Percentiles rank a stretch among this genome's conserved stretches.
Evolutionary conservation across 2,329 filamentous ascomycete genomes (phyloP).

Genomic region (Pseudogymnoascus sp.): DNA sequence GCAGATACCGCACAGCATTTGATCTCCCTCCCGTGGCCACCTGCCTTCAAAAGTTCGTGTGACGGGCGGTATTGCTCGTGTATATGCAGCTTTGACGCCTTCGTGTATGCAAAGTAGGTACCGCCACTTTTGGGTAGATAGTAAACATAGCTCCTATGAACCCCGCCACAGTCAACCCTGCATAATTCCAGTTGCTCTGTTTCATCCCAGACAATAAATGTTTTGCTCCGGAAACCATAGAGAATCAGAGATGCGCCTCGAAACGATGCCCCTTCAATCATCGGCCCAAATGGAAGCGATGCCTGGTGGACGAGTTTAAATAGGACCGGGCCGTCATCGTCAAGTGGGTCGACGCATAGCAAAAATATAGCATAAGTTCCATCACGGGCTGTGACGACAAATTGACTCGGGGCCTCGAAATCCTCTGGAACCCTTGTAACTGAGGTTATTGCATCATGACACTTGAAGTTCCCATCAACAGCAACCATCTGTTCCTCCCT

Average conservation of each 20-base stretch:
- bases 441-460: constrained; percentile 20
- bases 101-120: constrained; percentile 65
- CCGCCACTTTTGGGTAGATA: constrained; percentile 23
- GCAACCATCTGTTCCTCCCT: constrained; percentile 13
- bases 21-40: constrained; percentile 83
- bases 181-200: constrained; percentile 60
- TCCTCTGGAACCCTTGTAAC: constrained; percentile 17
- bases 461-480: constrained; percentile 4
- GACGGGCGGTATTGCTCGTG: constrained; percentile 32
- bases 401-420: constrained; percentile 31
- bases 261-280: constrained; percentile 67
- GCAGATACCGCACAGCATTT: constrained; percentile 48
- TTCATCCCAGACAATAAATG: constrained; percentile 77
- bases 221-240: constrained; percentile 71
- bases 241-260: constrained; percentile 52
- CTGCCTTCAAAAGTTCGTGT: constrained; percentile 49
- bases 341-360: not conserved
- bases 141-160: constrained; percentile 67
- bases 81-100: constrained; percentile 47
- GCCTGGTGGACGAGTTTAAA: constrained; percentile 58
- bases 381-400: constrained; percentile 70
- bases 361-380: constrained; percentile 61
- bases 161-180: constrained; percentile 73
- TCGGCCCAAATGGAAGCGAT: constrained; percentile 61
- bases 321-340: not conserved